A percentile compares a stretch with the other conserved stretches of the same genome.
These are phyloP conservation scores for Aaosphaeria pasadenensis DNA, from an alignment of 2,329 filamentous ascomycete species.

Conservation along the genomic window DNA sequence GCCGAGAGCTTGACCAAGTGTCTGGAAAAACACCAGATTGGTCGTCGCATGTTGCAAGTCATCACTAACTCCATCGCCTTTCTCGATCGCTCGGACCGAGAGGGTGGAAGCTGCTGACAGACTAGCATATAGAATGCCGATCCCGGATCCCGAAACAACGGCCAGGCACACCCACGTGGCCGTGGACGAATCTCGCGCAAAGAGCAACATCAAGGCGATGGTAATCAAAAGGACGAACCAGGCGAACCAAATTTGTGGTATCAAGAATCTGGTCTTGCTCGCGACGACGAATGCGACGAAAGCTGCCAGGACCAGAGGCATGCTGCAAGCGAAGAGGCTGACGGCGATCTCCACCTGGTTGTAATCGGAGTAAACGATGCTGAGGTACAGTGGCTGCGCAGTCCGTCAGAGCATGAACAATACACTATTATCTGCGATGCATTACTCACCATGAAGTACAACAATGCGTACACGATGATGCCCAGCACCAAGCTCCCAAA, in stretches of 20 bases:
- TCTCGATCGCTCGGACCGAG: not conserved
- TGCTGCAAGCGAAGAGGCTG: constrained; percentile 26
- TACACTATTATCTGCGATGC: not conserved
- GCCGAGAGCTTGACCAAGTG: constrained; percentile 49
- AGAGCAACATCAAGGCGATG: constrained; percentile 41
- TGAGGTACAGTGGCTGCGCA: constrained; percentile 24
- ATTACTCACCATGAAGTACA: constrained; percentile 28
- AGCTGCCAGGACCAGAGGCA: constrained; percentile 21
- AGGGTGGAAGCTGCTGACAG: constrained; percentile 41
- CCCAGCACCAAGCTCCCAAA: constrained; percentile 27
- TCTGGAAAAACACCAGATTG: constrained; percentile 47
- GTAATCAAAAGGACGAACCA: constrained; percentile 40
- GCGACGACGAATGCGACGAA: constrained; percentile 17
- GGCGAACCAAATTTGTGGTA: constrained; percentile 8
- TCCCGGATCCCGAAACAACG: constrained; percentile 39
- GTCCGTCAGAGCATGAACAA: not conserved
- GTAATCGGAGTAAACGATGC: constrained; percentile 16
- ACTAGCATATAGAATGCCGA: constrained; percentile 42
- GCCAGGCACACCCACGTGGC: constrained; percentile 45
- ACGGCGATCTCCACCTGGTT: constrained; percentile 18
- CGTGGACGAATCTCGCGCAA: constrained; percentile 36
- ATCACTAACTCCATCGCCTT: constrained; percentile 17
- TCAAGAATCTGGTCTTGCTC: not conserved
- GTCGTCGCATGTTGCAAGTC: constrained; percentile 40
- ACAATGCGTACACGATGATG: constrained; percentile 15